Percentiles rank a stretch among this genome's conserved stretches.
phyloP scores from a whole-genome alignment of 768 basidiomycete genomes.

The Leccinum uliginosum region DNA sequence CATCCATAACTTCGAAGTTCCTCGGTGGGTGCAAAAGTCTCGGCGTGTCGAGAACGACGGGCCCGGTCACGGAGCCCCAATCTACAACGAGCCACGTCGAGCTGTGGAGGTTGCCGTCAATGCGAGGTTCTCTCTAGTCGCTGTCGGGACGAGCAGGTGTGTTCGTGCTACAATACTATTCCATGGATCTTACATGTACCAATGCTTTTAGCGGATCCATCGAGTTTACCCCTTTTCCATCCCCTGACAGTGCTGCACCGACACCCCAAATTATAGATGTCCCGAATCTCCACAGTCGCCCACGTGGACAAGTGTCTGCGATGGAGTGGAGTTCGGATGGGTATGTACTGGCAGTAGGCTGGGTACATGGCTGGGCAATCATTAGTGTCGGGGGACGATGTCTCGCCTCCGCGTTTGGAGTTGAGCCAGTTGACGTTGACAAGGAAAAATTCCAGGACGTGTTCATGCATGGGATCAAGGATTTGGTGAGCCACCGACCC shows the following conservation, averaged over 20 bases:
- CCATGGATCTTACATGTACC: not conserved
- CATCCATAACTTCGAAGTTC: constrained; percentile 69
- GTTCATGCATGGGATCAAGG: constrained; percentile 78
- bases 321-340: constrained; percentile 96
- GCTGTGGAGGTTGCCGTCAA: constrained; percentile 70
- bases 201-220: constrained; percentile 51
- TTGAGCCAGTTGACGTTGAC: constrained; percentile 65
- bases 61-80: constrained; percentile 23
- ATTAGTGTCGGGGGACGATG: constrained; percentile 89
- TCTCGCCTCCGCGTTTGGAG: constrained; percentile 71
- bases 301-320: constrained; percentile 57
- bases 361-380: constrained; percentile 85
- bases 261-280: constrained; percentile 58
- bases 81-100: constrained; percentile 63
- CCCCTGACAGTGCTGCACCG: constrained; percentile 52
- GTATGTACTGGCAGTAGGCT: constrained; percentile 90
- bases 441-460: constrained; percentile 65
- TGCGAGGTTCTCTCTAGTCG: constrained; percentile 74
- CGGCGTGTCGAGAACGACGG: constrained; percentile 50
- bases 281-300: constrained; percentile 56
- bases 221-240: constrained; percentile 65
- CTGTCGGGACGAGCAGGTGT: constrained; percentile 72
- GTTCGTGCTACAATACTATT: not conserved
- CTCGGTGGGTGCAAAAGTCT: constrained; percentile 78
- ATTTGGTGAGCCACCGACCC: constrained; percentile 49